Percentiles rank a stretch among this genome's conserved stretches.
These are phyloP conservation scores for Citrus sinensis DNA, from an alignment of 345 rosid genomes.

Conservation along the genomic window DVS_A1.0 CM039163.1:40712501-40713000, in stretches of 20 bases:
- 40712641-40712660: neutral
- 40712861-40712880: neutral
- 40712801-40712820: constrained; percentile 82
- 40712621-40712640: constrained; percentile 2
- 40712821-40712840: constrained; percentile 72
- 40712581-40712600: neutral
- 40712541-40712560: constrained; percentile 96
- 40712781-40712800: constrained; percentile 66
- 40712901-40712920: neutral
- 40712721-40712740: neutral
- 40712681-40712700: neutral
- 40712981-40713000: neutral
- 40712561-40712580: neutral
- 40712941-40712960: neutral
- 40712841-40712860: neutral
- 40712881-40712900: neutral
- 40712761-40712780: constrained; percentile 69
- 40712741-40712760: constrained; percentile 4
- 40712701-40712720: neutral
- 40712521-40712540: constrained; percentile 86
- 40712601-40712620: neutral
- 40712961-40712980: neutral
- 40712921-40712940: neutral
- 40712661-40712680: neutral
- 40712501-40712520: constrained; percentile 77